These are phyloP conservation scores for Phytophthora cajani DNA, from an alignment of 352 stramenopile genomes.

Conservation along the genomic window DNA sequence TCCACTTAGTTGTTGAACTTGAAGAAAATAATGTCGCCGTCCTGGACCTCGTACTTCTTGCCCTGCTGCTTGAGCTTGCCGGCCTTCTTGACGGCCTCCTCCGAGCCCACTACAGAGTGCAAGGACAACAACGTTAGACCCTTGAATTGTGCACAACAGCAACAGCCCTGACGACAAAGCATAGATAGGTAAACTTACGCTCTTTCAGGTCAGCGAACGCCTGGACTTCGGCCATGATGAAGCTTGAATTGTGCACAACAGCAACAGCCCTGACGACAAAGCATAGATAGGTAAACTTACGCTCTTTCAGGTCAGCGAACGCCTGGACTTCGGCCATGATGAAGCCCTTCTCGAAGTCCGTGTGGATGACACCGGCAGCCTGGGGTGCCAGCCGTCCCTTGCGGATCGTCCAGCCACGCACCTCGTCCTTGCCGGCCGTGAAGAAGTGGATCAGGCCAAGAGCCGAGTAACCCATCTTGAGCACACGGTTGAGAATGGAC, in stretches of 20 bases:
- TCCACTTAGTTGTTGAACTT: conserved; percentile 92
- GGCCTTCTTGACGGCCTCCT: conserved; percentile 91
- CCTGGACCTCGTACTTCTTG: conserved; percentile 92
- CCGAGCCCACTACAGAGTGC: conserved; percentile 61
- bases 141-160: not conserved
- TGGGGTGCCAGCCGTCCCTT: conserved; percentile 97
- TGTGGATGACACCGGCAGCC: conserved; percentile 99
- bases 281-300: conserved; percentile 50
- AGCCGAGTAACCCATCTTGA: conserved; percentile 97
- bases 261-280: not conserved
- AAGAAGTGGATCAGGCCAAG: conserved; percentile 99
- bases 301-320: conserved; percentile 90
- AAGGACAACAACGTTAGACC: conserved; percentile 18
- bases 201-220: conserved; percentile 91
- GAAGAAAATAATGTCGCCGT: conserved; percentile 93
- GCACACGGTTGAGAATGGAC: conserved; percentile 96
- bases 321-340: conserved; percentile 95
- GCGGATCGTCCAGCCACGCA: conserved; percentile 99
- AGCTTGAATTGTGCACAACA: conserved; percentile 53
- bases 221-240: conserved; percentile 97
- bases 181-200: conserved; percentile 53
- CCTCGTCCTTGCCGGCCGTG: conserved; percentile 98
- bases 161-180: not conserved
- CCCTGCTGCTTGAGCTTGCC: conserved; percentile 90
- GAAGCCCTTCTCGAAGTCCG: conserved; percentile 99